These are phyloP conservation scores for Lachnellula subtilissima DNA, from an alignment of 2,329 filamentous ascomycete genomes.

Conservation along the genomic window DNA sequence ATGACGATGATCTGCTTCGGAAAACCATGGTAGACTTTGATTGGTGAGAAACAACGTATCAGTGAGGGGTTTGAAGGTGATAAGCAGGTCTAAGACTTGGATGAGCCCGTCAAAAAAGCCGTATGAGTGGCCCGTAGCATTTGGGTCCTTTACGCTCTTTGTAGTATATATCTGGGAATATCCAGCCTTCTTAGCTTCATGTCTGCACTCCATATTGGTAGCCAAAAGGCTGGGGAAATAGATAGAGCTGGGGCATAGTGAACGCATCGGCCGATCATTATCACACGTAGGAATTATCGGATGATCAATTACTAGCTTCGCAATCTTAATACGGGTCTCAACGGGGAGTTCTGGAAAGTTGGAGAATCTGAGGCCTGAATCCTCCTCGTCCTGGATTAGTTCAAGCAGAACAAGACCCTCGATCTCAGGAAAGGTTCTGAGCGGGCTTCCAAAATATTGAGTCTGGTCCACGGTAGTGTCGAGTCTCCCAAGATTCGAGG, in stretches of 20 bases:
- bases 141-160: not conserved
- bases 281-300: not conserved
- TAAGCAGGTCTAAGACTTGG: too few species aligned
- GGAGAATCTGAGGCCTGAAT: too few species aligned
- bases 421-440: too few species aligned
- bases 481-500: too few species aligned
- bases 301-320: not conserved
- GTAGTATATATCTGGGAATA: not conserved
- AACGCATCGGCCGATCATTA: not conserved
- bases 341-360: not conserved
- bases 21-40: too few species aligned
- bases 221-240: not conserved
- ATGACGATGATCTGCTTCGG: too few species aligned
- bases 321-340: not conserved
- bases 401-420: not conserved
- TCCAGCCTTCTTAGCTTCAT: not conserved
- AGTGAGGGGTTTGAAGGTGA: too few species aligned
- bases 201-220: not conserved
- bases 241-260: not conserved
- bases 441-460: too few species aligned
- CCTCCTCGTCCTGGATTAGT: too few species aligned
- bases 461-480: too few species aligned
- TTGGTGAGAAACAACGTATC: too few species aligned
- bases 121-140: not conserved
- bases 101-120: too few species aligned